Conservation (phyloP, 179 eudicot genomes). For the Beta lomatogona region DNA sequence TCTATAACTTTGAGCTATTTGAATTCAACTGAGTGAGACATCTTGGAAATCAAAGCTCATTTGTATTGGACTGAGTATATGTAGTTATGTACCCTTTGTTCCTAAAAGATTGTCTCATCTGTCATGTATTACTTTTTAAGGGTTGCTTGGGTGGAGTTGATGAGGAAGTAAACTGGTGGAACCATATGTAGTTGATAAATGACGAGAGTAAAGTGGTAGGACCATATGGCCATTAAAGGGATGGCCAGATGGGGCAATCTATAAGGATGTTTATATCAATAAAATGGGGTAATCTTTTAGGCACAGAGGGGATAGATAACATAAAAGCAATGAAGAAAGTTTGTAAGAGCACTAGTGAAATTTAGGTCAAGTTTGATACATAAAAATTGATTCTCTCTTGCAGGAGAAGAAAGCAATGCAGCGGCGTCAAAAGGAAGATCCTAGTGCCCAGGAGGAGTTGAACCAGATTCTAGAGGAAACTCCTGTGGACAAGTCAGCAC, state of each 20-base stretch:
- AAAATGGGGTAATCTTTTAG: too few relatives aligned
- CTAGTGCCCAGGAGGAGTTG: conserved; percentile 38
- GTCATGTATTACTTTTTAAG: too few relatives aligned
- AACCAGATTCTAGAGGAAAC: conserved; percentile 39
- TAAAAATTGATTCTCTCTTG: conserved; percentile 10
- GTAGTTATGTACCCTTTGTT: too few relatives aligned
- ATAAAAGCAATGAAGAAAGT: neutral
- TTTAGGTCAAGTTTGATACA: neutral
- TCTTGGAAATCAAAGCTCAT: neutral
- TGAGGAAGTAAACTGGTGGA: too few relatives aligned
- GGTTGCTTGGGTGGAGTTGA: too few relatives aligned
- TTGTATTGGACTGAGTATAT: neutral
- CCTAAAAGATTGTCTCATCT: too few relatives aligned
- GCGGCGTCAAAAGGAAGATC: conserved; percentile 36
- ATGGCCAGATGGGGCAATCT: too few relatives aligned
- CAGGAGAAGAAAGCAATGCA: conserved; percentile 49
- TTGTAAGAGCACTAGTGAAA: neutral
- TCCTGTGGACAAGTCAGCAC: conserved; percentile 56
- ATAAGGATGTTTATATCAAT: too few relatives aligned
- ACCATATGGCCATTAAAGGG: too few relatives aligned
- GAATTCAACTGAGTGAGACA: neutral
- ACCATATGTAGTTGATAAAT: too few relatives aligned
- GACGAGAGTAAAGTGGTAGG: too few relatives aligned
- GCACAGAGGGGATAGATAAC: neutral
- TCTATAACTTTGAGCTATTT: neutral